These are phyloP conservation scores for Stachybotrys chlorohalonatus DNA, from an alignment of 2,329 filamentous ascomycete species.

Conservation along the genomic window DNA sequence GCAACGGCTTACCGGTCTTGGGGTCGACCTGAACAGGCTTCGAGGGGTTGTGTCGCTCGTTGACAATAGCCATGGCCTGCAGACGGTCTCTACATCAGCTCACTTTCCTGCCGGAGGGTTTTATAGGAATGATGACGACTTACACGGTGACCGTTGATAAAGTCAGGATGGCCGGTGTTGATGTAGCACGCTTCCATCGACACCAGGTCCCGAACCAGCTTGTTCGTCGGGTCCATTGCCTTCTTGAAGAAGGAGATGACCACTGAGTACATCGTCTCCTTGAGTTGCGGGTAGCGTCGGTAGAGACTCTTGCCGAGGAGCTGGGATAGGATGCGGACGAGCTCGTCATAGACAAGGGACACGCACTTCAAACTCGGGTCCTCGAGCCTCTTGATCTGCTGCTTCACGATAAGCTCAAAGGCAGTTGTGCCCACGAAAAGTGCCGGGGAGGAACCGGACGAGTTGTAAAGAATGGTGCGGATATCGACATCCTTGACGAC, in stretches of 20 bases:
- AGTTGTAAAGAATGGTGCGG: constrained; percentile 95
- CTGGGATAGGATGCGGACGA: constrained; percentile 90
- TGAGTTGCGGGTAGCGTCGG: constrained; percentile 83
- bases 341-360: constrained; percentile 91
- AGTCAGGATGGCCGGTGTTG: constrained; percentile 97
- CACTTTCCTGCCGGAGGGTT: not conserved
- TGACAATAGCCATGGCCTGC: constrained; percentile 92
- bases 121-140: constrained; percentile 17
- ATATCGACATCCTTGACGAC: constrained; percentile 97
- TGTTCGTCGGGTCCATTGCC: constrained; percentile 96
- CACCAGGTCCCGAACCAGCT: constrained; percentile 87
- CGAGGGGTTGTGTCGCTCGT: constrained; percentile 72
- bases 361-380: constrained; percentile 97
- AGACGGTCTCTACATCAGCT: constrained; percentile 4
- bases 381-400: constrained; percentile 93
- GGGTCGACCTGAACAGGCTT: constrained; percentile 95
- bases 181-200: constrained; percentile 95
- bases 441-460: constrained; percentile 92
- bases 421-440: constrained; percentile 95
- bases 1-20: constrained; percentile 93
- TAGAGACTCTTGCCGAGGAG: constrained; percentile 83
- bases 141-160: constrained; percentile 87
- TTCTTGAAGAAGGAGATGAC: constrained; percentile 97
- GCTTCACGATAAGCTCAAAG: constrained; percentile 98
- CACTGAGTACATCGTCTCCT: constrained; percentile 92